These are phyloP conservation scores for Linnemannia exigua DNA, from an alignment of 192 early-diverging fungal species.

Conservation along the genomic window DNA sequence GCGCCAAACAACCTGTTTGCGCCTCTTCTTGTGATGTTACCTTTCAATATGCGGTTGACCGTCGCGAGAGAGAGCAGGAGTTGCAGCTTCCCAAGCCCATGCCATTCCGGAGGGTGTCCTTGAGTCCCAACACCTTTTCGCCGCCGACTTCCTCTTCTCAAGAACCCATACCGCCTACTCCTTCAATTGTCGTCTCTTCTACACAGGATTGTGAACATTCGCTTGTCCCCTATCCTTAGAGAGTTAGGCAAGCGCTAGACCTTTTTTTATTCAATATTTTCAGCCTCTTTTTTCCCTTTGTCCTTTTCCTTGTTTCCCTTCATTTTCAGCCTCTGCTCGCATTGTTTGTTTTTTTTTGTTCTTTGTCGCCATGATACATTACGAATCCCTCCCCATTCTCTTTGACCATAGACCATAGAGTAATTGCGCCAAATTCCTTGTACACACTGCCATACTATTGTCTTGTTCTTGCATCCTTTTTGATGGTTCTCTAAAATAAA, in stretches of 20 bases:
- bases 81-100: not conserved
- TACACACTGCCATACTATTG: not conserved
- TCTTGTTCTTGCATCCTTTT: not conserved
- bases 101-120: not conserved
- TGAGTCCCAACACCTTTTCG: not conserved
- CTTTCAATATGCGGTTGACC: not conserved
- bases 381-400: not conserved
- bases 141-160: not conserved
- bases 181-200: not conserved
- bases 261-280: not conserved
- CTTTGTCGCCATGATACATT: not conserved
- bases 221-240: not conserved
- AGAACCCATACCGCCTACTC: not conserved
- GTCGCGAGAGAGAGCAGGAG: not conserved
- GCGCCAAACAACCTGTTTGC: too few relatives aligned
- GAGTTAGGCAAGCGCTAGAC: too few relatives aligned
- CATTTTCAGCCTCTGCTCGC: not conserved
- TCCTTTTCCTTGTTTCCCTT: not conserved
- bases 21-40: not conserved
- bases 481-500: not conserved
- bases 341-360: not conserved
- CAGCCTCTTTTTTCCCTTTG: not conserved
- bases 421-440: too few relatives aligned
- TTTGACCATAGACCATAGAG: not conserved
- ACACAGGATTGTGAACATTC: not conserved